Evolutionary conservation across 768 basidiomycete species (phyloP).

Genomic region (Daedaleopsis nitida): DNA sequence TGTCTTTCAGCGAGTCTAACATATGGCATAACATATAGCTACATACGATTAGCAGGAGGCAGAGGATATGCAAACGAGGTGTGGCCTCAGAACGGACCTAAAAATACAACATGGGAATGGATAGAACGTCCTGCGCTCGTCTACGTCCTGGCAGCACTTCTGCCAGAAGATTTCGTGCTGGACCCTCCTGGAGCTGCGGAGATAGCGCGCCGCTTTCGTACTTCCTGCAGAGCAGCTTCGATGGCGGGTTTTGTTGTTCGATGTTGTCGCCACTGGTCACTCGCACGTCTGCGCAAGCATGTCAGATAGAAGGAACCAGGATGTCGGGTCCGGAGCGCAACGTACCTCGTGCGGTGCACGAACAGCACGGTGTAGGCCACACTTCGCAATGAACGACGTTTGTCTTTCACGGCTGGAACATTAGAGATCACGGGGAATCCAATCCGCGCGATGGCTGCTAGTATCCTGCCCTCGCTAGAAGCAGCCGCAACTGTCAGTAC

Average conservation of each 20-base stretch:
- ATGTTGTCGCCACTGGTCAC: slow-evolving; percentile 65
- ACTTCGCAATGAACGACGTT: slow-evolving; percentile 54
- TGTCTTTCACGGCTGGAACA: slow-evolving; percentile 32
- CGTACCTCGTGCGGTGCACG: slow-evolving; percentile 64
- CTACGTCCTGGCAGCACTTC: not conserved
- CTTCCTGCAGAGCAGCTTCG: slow-evolving; percentile 68
- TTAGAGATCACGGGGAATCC: slow-evolving; percentile 58
- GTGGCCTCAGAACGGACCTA: not conserved
- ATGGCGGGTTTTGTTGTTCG: slow-evolving; percentile 62
- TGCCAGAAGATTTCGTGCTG: not conserved
- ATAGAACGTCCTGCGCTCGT: not conserved
- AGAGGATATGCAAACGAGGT: not conserved
- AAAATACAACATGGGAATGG: slow-evolving; percentile 5
- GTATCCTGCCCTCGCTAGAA: slow-evolving; percentile 65
- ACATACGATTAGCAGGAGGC: slow-evolving; percentile 7
- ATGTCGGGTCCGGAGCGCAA: slow-evolving; percentile 9
- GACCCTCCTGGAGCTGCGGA: not conserved
- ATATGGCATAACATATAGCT: slow-evolving; percentile 7
- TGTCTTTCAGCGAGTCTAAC: not conserved
- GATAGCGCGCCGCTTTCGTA: slow-evolving; percentile 40
- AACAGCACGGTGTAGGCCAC: slow-evolving; percentile 63
- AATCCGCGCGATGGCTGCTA: slow-evolving; percentile 74
- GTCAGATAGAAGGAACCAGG: not conserved
- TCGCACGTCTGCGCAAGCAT: slow-evolving; percentile 51
- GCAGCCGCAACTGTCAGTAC: not conserved